Conservation (phyloP, 2,329 filamentous ascomycete genomes). For the Hypomyces rosellus region DNA sequence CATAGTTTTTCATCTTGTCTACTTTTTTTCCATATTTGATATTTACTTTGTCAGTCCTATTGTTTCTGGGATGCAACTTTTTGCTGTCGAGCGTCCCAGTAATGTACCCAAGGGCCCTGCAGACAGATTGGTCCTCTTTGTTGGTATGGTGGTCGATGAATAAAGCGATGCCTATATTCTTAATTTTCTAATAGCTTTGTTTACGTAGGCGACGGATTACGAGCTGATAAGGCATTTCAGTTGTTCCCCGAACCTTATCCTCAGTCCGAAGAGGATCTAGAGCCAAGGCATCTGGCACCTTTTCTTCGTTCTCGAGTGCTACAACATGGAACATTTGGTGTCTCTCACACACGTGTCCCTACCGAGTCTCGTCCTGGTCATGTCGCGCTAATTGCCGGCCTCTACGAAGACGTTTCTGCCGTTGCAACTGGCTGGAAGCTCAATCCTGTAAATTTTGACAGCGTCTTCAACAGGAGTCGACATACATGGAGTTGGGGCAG, state of each 20-base stretch:
- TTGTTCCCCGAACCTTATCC: conserved; percentile 82
- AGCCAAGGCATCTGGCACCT: conserved; percentile 75
- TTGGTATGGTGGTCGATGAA: conserved; percentile 51
- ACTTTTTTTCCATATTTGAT: conserved; percentile 94
- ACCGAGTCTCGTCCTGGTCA: conserved; percentile 95
- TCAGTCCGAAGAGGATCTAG: conserved; percentile 56
- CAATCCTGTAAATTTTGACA: conserved; percentile 97
- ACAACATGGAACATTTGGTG: conserved; percentile 87
- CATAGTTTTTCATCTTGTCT: conserved; percentile 86
- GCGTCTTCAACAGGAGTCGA: conserved; percentile 91
- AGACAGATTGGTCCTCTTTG: conserved; percentile 84
- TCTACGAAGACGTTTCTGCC: conserved; percentile 97
- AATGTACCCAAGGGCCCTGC: conserved; percentile 63
- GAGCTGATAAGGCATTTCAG: conserved; percentile 97
- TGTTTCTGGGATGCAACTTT: conserved; percentile 87
- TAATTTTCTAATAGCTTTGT: conserved; percentile 7
- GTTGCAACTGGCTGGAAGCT: conserved; percentile 98
- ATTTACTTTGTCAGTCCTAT: conserved; percentile 98
- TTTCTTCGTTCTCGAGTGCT: conserved; percentile 87
- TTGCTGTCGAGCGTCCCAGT: conserved; percentile 57
- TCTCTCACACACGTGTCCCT: conserved; percentile 93
- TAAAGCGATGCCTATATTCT: background rate
- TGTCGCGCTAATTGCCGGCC: conserved; percentile 89
- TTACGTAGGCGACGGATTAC: conserved; percentile 70
- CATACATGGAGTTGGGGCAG: conserved; percentile 99